Conservation (phyloP, 2,329 filamentous ascomycete species). For the Decorospora gaudefroyi region DNA sequence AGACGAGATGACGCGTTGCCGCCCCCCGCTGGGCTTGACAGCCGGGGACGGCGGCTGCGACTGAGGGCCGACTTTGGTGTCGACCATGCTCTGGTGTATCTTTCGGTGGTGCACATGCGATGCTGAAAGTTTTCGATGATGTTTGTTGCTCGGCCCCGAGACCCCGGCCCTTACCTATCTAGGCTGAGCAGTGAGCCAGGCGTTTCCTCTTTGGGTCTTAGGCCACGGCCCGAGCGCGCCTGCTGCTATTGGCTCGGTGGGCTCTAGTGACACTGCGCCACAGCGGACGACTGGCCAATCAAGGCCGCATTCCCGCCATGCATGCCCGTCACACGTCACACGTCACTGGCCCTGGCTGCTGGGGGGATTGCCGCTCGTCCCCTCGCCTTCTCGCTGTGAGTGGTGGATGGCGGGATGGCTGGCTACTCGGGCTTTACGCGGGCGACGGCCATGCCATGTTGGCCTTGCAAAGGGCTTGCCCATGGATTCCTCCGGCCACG, state of each 20-base stretch:
- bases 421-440: no score
- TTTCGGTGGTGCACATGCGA: conserved; percentile 11
- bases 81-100: conserved; percentile 28
- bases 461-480: conserved; percentile 6
- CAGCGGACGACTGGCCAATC: conserved; percentile 2
- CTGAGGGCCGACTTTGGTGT: conserved; percentile 27
- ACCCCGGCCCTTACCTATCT: no score
- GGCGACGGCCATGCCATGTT: conserved; percentile 8
- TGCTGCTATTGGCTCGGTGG: no score
- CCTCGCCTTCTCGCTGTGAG: conserved; percentile 14
- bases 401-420: no score
- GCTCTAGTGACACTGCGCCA: no score
- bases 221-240: no score
- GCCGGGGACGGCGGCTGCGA: conserved; percentile 32
- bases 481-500: neutral
- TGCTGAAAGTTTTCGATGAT: conserved; percentile 17
- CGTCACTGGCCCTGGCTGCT: conserved; percentile 12
- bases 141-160: conserved; percentile 22
- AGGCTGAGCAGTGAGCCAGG: neutral
- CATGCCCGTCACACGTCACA: conserved; percentile 21
- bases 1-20: conserved; percentile 46
- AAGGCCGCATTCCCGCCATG: conserved; percentile 9
- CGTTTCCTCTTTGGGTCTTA: conserved; percentile 11
- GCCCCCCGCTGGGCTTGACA: conserved; percentile 36
- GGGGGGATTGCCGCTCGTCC: conserved; percentile 9